phyloP scores from a whole-genome alignment of 768 basidiomycete species.

The Trametes maxima region DNA sequence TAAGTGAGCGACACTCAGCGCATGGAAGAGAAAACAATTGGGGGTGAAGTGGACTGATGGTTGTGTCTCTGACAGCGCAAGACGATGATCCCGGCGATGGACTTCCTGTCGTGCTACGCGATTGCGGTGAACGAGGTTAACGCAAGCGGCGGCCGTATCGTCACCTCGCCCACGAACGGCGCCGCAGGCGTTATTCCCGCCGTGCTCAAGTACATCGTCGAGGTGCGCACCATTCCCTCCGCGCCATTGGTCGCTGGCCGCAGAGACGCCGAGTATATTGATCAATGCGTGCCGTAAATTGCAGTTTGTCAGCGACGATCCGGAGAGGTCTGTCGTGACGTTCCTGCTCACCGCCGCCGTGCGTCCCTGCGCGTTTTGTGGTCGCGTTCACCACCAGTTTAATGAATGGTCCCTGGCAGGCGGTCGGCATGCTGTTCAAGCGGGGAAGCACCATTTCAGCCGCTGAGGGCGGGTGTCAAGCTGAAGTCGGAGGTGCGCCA shows the following conservation, averaged over 20 bases:
- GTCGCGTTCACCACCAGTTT: not conserved
- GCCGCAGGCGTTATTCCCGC: conserved; percentile 94
- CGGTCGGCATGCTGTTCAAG: conserved; percentile 95
- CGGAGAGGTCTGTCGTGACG: conserved; percentile 83
- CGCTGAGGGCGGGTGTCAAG: conserved; percentile 94
- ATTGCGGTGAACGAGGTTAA: conserved; percentile 97
- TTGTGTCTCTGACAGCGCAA: conserved; percentile 52
- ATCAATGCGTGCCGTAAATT: not conserved
- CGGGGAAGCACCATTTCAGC: conserved; percentile 96
- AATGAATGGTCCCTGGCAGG: conserved; percentile 42
- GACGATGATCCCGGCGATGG: conserved; percentile 89
- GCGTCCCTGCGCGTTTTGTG: conserved; percentile 31
- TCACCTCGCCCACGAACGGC: conserved; percentile 93
- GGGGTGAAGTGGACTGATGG: not conserved
- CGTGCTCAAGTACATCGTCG: conserved; percentile 86
- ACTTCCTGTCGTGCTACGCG: conserved; percentile 92
- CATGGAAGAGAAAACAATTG: not conserved
- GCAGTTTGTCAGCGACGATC: conserved; percentile 88
- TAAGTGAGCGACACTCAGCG: conserved; percentile 39
- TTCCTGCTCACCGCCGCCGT: conserved; percentile 90
- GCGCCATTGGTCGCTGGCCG: not conserved
- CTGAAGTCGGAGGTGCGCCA: conserved; percentile 83
- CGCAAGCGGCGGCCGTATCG: conserved; percentile 89
- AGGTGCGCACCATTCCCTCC: conserved; percentile 46
- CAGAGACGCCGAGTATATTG: not conserved